Percentiles rank a stretch among this genome's conserved stretches.
phyloP scores from a whole-genome alignment of 495 filamentous ascomycete genomes.

The Oidiodendron maius region DNA sequence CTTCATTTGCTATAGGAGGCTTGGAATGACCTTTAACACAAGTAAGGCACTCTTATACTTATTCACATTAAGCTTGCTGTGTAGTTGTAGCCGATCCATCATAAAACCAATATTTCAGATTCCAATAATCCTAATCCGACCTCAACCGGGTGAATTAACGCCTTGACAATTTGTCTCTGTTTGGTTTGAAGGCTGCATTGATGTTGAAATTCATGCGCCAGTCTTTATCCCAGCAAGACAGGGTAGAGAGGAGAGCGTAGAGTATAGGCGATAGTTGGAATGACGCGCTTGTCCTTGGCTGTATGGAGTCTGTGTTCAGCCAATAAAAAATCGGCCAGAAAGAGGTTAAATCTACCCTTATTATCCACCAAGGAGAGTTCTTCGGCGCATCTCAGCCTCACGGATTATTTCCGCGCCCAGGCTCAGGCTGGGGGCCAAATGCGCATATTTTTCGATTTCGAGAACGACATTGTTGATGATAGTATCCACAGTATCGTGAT shows the following conservation, averaged over 20 bases:
- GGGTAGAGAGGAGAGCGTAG: not conserved
- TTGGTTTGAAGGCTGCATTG: not conserved
- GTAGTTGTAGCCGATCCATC: slow-evolving; percentile 18
- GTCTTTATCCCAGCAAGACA: not conserved
- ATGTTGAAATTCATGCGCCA: not conserved
- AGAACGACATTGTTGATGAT: slow-evolving; percentile 70
- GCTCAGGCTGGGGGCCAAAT: slow-evolving; percentile 68
- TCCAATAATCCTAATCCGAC: not conserved
- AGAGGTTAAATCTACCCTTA: not conserved
- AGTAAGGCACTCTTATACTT: not conserved
- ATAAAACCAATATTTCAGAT: not conserved
- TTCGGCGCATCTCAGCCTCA: slow-evolving; percentile 67
- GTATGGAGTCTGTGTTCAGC: too few species aligned
- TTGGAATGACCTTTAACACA: not conserved
- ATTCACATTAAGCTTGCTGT: too few species aligned
- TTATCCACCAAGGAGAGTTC: slow-evolving; percentile 34
- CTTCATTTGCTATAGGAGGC: not conserved
- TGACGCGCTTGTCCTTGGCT: too few species aligned
- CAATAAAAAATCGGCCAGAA: too few species aligned
- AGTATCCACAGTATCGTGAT: slow-evolving; percentile 56
- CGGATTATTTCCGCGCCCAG: slow-evolving; percentile 71
- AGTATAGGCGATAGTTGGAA: not conserved
- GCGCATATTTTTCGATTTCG: slow-evolving; percentile 66
- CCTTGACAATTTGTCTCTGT: not conserved
- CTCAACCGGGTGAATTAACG: not conserved